A percentile compares a stretch with the other conserved stretches of the same genome.
Evolutionary conservation across 371 early-diverging fungal genomes (phyloP).

Genomic region (Vittaforma corneae): DNA sequence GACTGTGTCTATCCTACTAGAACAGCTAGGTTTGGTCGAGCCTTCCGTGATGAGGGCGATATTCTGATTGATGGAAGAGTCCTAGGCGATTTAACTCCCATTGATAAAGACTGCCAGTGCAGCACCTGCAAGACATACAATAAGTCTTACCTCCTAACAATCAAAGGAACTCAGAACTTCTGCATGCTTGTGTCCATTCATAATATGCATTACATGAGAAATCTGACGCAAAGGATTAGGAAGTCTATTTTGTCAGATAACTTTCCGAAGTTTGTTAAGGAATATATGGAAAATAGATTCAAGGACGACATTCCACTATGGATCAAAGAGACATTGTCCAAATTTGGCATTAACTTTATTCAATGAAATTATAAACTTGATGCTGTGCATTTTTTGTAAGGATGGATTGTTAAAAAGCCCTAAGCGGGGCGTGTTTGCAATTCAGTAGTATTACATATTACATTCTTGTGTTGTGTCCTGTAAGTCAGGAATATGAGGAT

Average conservation of each 20-base stretch:
- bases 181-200: conserved; percentile 76
- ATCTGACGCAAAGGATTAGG: conserved; percentile 70
- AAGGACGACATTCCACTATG: conserved; percentile 68
- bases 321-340: conserved; percentile 60
- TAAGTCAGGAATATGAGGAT: too few species aligned
- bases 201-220: conserved; percentile 76
- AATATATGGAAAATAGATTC: conserved; percentile 66
- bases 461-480: too few species aligned
- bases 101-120: conserved; percentile 73
- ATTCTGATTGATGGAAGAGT: conserved; percentile 62
- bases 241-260: conserved; percentile 65
- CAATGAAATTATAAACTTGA: too few species aligned
- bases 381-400: too few species aligned
- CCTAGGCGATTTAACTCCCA: conserved; percentile 63
- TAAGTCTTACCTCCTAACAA: conserved; percentile 65
- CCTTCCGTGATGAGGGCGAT: conserved; percentile 68
- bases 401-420: too few species aligned
- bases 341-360: too few species aligned
- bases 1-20: conserved; percentile 92
- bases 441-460: too few species aligned
- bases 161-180: conserved; percentile 71
- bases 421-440: too few species aligned
- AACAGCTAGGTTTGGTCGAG: conserved; percentile 83
- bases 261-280: conserved; percentile 68
- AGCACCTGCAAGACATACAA: conserved; percentile 71